Evolutionary conservation across 2,329 filamentous ascomycete genomes (phyloP).

Genomic region (Monilinia fructicola): DNA sequence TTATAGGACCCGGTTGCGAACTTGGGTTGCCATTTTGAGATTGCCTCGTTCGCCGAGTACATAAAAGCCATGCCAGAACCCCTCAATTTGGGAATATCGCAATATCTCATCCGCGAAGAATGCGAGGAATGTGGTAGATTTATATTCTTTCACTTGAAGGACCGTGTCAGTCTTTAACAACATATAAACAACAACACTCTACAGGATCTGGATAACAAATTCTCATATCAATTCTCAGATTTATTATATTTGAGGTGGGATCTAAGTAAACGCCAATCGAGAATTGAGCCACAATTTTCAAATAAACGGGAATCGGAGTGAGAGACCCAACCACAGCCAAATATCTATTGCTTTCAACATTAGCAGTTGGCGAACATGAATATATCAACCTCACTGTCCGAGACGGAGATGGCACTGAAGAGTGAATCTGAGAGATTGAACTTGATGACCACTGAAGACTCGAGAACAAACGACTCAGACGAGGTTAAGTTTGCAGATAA

Average conservation of each 20-base stretch:
- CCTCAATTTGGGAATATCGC: conserved; percentile 5
- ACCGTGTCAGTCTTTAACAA: background rate
- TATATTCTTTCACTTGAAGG: background rate
- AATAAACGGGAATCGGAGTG: background rate
- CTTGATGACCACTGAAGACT: conserved; percentile 7
- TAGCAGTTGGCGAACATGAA: conserved; percentile 2
- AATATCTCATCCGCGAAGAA: background rate
- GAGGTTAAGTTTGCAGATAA: background rate
- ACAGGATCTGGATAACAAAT: background rate
- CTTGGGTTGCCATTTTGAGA: conserved; percentile 13
- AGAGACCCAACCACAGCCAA: background rate
- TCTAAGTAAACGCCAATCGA: background rate
- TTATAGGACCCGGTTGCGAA: conserved; percentile 13
- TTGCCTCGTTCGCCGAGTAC: conserved; percentile 16
- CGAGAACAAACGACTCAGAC: conserved; percentile 1
- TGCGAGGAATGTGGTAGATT: conserved; percentile 3
- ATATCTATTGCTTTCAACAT: background rate
- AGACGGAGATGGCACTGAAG: background rate
- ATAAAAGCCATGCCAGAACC: conserved; percentile 12
- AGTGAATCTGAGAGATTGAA: conserved; percentile 17
- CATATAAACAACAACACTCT: background rate
- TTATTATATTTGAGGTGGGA: background rate
- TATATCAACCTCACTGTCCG: conserved; percentile 3
- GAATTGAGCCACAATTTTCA: background rate
- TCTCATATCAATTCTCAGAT: background rate